Base-by-base conservation (phyloP, 768 basidiomycete species). In the Podaxis pistillaris region DNA sequence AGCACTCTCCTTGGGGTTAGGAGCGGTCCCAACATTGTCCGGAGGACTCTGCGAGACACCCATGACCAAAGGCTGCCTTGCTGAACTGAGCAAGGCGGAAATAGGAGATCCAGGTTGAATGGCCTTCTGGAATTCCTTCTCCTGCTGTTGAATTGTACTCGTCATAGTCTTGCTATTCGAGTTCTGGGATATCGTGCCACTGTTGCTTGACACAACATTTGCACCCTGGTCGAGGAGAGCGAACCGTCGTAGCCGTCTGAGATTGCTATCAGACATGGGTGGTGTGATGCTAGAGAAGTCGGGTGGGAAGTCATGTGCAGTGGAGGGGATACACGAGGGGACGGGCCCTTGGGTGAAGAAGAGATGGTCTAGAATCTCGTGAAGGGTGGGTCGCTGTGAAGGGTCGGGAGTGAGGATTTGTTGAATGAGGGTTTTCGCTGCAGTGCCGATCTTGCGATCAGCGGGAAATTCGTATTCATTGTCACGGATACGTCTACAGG, bases 51-150 rank as follows among this genome's bases (percentile, higher is more conserved):
- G 63, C 15, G 70, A 66, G 30, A 75, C 81, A 19, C 81, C 81
- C 75, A 94, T 90, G 55, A 96, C 77, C 44, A 97, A 79, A 0
- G 95, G 95, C 73, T 94, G 92, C 62, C 90, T 83, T 5, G 95
- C 95, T 2, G 93, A 94, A 67, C 86, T 90, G 68, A 99, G 83
- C 54, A 99, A 77, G 2, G 93, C 93, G 30, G 93, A 92, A 63
- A 99, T 96, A 0, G 97, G 97, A 64, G 90, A 93, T 47, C 93
- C 94, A 5, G 96, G 96, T 70, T 95, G 93, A 1, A 98, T 93
- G 1, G 95, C 97, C 69, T 90, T 89, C 78, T 91, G 90, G 88
- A 98, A 98, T 74, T 98, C 97, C 72, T 90, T 89, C 83, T 99
- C 97, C 71, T 94, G 92, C 68, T 93, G 84, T 2, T 89, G 88